A percentile compares a stretch with the other conserved stretches of the same genome.
Evolutionary conservation across 352 stramenopile genomes (phyloP).

Genomic region (Phytophthora lateralis): DNA sequence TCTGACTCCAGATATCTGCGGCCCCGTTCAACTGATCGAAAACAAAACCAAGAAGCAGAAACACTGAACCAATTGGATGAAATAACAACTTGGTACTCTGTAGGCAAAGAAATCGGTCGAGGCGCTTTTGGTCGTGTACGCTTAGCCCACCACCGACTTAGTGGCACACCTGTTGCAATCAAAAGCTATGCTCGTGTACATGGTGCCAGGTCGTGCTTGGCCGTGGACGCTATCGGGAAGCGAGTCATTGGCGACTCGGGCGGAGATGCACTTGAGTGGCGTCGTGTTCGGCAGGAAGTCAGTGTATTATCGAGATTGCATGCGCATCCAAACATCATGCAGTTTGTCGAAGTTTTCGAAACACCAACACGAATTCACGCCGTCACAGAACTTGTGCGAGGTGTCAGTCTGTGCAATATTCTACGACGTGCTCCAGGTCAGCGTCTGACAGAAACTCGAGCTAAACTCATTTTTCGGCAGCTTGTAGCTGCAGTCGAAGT

Average conservation of each 20-base stretch:
- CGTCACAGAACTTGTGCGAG: slow-evolving; percentile 55
- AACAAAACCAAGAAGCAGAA: slow-evolving; percentile 12
- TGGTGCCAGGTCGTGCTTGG: slow-evolving; percentile 41
- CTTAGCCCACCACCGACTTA: slow-evolving; percentile 50
- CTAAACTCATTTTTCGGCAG: slow-evolving; percentile 48
- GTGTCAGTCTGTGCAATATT: slow-evolving; percentile 52
- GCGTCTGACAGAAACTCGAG: slow-evolving; percentile 41
- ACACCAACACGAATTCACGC: slow-evolving; percentile 58
- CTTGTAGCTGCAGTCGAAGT: slow-evolving; percentile 41
- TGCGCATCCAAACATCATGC: slow-evolving; percentile 49
- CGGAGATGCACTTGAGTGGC: slow-evolving; percentile 59
- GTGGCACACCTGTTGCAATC: slow-evolving; percentile 50
- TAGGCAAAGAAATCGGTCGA: slow-evolving; percentile 53
- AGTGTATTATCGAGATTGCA: slow-evolving; percentile 47
- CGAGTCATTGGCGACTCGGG: not conserved
- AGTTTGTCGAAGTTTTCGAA: slow-evolving; percentile 68
- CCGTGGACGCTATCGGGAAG: slow-evolving; percentile 11
- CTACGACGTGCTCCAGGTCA: slow-evolving; percentile 37
- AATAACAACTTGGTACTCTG: slow-evolving; percentile 42
- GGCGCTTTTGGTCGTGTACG: slow-evolving; percentile 65
- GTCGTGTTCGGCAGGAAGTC: slow-evolving; percentile 60
- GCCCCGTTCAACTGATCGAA: not conserved
- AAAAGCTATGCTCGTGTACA: slow-evolving; percentile 66
- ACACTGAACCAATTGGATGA: slow-evolving; percentile 19
- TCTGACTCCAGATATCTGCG: not conserved